A percentile compares a stretch with the other conserved stretches of the same genome.
phyloP scores from a whole-genome alignment of 805 yeast species.

The Schizosaccharomyces octosporus region DNA sequence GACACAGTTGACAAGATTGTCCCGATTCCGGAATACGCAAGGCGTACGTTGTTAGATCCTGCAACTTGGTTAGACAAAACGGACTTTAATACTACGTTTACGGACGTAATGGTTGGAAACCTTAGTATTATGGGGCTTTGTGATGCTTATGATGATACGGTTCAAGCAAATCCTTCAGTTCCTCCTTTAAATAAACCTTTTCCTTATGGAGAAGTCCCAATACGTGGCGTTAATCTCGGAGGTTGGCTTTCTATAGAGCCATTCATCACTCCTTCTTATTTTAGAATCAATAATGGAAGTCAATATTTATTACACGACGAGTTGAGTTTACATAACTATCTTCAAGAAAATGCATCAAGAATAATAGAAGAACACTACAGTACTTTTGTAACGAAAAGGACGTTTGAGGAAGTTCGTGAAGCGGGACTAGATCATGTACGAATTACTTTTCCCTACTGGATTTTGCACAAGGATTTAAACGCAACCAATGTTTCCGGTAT shows the following conservation, averaged over 20 bases:
- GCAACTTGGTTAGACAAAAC: constrained; percentile 14
- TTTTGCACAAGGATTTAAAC: constrained; percentile 30
- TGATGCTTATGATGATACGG: constrained; percentile 12
- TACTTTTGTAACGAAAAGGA: constrained; percentile 49
- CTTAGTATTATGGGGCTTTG: constrained; percentile 16
- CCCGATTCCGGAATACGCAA: constrained; percentile 9
- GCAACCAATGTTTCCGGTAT: constrained; percentile 40
- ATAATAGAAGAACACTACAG: constrained; percentile 51
- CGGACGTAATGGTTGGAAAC: constrained; percentile 15
- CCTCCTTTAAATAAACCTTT: constrained; percentile 12
- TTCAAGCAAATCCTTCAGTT: constrained; percentile 11
- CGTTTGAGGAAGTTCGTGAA: constrained; percentile 32
- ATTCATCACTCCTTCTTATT: constrained; percentile 56
- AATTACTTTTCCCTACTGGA: constrained; percentile 92
- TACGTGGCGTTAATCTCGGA: constrained; percentile 56
- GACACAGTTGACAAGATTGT: background rate
- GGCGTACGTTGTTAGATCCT: constrained; percentile 12
- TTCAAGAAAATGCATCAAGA: constrained; percentile 23
- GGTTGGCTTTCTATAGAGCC: constrained; percentile 81
- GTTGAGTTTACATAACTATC: constrained; percentile 29
- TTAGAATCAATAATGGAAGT: constrained; percentile 19
- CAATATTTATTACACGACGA: constrained; percentile 37
- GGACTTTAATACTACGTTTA: constrained; percentile 15
- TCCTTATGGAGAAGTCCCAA: constrained; percentile 12
- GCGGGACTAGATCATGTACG: constrained; percentile 65